These are phyloP conservation scores for Colletotrichum brevisporum DNA, from an alignment of 2,329 filamentous ascomycete species.

Conservation along the genomic window DNA sequence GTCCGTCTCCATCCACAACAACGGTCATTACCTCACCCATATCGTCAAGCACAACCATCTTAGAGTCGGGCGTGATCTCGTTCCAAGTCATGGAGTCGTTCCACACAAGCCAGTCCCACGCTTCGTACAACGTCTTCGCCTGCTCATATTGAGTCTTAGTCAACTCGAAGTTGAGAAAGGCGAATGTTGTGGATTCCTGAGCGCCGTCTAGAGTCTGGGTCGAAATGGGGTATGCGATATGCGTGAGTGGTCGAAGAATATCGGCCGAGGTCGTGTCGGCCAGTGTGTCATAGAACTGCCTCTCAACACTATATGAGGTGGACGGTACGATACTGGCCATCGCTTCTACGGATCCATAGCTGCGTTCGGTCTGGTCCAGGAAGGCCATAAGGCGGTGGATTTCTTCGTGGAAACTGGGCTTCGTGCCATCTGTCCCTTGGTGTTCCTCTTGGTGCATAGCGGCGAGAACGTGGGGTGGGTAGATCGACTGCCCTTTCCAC, in stretches of 20 bases:
- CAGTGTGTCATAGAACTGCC: constrained; percentile 61
- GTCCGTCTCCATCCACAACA: constrained; percentile 58
- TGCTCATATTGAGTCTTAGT: constrained; percentile 52
- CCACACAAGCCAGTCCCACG: constrained; percentile 65
- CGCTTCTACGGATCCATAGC: constrained; percentile 69
- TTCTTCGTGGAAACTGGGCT: constrained; percentile 64
- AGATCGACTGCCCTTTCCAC: constrained; percentile 72
- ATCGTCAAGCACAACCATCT: constrained; percentile 60
- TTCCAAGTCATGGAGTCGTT: constrained; percentile 55
- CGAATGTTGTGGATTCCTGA: constrained; percentile 54
- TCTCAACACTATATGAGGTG: constrained; percentile 53
- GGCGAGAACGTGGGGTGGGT: constrained; percentile 54
- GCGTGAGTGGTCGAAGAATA: constrained; percentile 48
- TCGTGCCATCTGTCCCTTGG: constrained; percentile 49
- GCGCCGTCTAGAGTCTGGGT: constrained; percentile 48
- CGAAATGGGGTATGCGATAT: constrained; percentile 47
- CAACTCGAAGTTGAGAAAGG: constrained; percentile 59
- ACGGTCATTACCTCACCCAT: constrained; percentile 66
- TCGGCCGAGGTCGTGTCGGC: constrained; percentile 40
- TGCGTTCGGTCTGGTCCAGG: constrained; percentile 71
- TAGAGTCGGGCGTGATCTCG: constrained; percentile 52
- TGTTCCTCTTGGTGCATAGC: constrained; percentile 50
- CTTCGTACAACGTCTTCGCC: constrained; percentile 62
- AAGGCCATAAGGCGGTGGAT: constrained; percentile 75
- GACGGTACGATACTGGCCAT: constrained; percentile 57